Evolutionary conservation across 805 yeast genomes (phyloP), one percentile per base, ranked within the genome.

Genomic region (Starmerella etchellsii): DNA sequence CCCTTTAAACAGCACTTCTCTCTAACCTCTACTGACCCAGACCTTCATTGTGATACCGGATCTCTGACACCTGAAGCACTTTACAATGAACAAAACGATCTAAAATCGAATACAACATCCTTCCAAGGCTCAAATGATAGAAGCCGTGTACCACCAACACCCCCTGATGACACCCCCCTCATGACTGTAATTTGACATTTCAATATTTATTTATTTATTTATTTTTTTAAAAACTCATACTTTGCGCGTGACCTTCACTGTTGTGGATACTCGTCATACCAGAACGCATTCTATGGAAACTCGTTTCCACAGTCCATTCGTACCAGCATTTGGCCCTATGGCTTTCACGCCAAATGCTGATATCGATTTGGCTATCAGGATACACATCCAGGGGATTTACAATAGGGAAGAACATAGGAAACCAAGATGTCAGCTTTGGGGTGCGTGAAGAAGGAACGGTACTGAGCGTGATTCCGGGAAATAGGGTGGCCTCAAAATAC

Each of bases 401-500:
- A 15, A 79, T 48, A 0, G 85, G 85, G 53, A 80, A 72, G 57
- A 71, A 70, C 14, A 73, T 53, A 1, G 87, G 85, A 40, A 79
- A 70, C 87, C 87, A 80, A 0, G 83, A 76, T 14, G 64, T 59
- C 52, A 76, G 51, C 41, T 67, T 67, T 2, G 63, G 53, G 2
- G 79, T 46, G 37, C 39, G 54, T 21, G 59, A 54, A 16, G 58
- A 63, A 1, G 76, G 75, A 25, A 62, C 58, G 14, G 70, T 76
- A 23, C 79, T 70, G 4, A 81, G 61, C 8, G 55, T 54, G 20
- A 76, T 63, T 35, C 74, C 78, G 1, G 69, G 71, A 55, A 75
- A 81, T n/a, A 85, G 64, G 2, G 60, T 69, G 0, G 91, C 76
- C n/a, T 67, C 68, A 53, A 87, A 87, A 53, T 66, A 76, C 0